A percentile compares a stretch with the other conserved stretches of the same genome.
Conservation (phyloP, 176 grass and related monocot genomes). For the Sorghum bicolor region Sorghum_bicolor_NCBIv3 NC_012871.2:56136501-56137000, state of each 20-base stretch:
- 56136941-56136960: slow-evolving; percentile 66
- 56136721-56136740: slow-evolving; percentile 63
- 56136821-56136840: slow-evolving; percentile 43
- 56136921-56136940: slow-evolving; percentile 58
- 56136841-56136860: slow-evolving; percentile 30
- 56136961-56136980: slow-evolving; percentile 48
- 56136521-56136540: background rate
- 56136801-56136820: slow-evolving; percentile 68
- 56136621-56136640: background rate
- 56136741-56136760: slow-evolving; percentile 77
- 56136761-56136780: slow-evolving; percentile 58
- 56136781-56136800: slow-evolving; percentile 58
- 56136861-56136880: slow-evolving; percentile 50
- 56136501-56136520: background rate
- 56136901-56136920: slow-evolving; percentile 56
- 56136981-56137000: background rate
- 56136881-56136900: slow-evolving; percentile 69
- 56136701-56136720: slow-evolving; percentile 82
- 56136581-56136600: background rate
- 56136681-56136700: background rate
- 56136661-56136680: background rate
- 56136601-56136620: background rate
- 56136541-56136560: no score
- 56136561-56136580: background rate
- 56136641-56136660: background rate